phyloP scores from a whole-genome alignment of 176 grass and related monocot genomes.

The Ensete glaucum region DNA sequence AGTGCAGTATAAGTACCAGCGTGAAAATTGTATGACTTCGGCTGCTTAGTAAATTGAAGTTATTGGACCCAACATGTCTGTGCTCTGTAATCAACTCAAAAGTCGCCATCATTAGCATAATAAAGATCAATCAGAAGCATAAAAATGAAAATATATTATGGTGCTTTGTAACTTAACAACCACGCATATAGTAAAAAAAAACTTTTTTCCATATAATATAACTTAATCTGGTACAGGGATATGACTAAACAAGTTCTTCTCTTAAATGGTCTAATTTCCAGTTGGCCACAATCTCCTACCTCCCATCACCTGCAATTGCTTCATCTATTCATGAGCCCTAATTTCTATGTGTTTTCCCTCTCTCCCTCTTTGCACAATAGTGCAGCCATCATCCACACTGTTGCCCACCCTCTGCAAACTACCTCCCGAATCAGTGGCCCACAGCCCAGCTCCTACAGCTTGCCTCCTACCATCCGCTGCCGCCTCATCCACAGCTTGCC shows the following conservation, averaged over 20 bases:
- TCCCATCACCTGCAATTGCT: too few relatives aligned
- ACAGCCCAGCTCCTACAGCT: too few relatives aligned
- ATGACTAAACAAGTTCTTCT: neutral
- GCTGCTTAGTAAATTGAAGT: conserved; percentile 97
- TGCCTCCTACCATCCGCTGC: too few relatives aligned
- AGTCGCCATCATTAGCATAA: conserved; percentile 22
- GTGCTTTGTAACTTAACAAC: neutral
- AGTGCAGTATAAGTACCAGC: conserved; percentile 43
- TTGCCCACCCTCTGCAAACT: too few relatives aligned
- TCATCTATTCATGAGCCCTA: too few relatives aligned
- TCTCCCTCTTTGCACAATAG: too few relatives aligned
- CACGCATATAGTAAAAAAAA: neutral
- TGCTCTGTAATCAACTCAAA: conserved; percentile 60
- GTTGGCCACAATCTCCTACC: too few relatives aligned
- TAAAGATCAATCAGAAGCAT: conserved; percentile 3
- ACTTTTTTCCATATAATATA: neutral
- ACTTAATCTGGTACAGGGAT: neutral
- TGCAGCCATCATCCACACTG: too few relatives aligned
- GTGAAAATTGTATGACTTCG: conserved; percentile 99
- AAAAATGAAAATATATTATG: neutral
- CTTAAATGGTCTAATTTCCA: too few relatives aligned
- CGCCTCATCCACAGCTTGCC: too few relatives aligned
- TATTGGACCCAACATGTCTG: conserved; percentile 97
- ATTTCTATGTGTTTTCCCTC: too few relatives aligned
- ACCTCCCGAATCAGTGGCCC: too few relatives aligned